Evolutionary conservation across 106 monocot species (phyloP), one percentile per base, ranked within the genome.

Genomic region (Agapanthus africanus): DNA sequence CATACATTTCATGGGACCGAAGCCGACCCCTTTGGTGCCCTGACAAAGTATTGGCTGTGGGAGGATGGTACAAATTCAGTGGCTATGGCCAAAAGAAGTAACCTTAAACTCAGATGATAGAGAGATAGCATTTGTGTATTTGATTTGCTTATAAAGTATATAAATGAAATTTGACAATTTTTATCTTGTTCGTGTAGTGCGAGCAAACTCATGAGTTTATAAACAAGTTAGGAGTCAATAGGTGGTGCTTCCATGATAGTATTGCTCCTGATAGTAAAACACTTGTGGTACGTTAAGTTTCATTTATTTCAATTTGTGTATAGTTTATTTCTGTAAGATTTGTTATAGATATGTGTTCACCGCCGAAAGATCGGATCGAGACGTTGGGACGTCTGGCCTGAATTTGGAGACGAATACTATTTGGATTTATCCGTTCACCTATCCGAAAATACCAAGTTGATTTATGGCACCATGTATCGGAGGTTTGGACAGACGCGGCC

Each of bases 1-100:
- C 95, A 97, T 59, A 97, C 91, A 15, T 91, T 97, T 33, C 95
- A 91, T 71, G 91, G 95, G 23, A 86, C 84, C 57, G 95, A 91
- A 63, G 86, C 73, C 32, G 95, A 97, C 77, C 86, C 86, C 54
- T 97, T 97, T 73, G 95, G 95, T 72, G 86, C 88, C 0, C 88
- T 88, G 0, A 97, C 95, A 42, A 97, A 97, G 74, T 32, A 39
- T 33, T 97, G 95, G 95, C 91, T 91, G 35, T 97, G 95, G 91
- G 95, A 97, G 69, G 91, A 97, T 73, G 95, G 95, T 36, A 88
- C 95, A 44, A 89, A 86, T 77, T 95, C 95, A 30, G 22, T 95
- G 19, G 77, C 75, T 22, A 95, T 95, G 91, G 95, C 91, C 66
- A 95, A 95, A 72, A 91, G 82, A 75, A 86, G 95, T 95, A 88